phyloP scores from a whole-genome alignment of 169 alveolate species.

The Plasmodium coatneyi region DNA sequence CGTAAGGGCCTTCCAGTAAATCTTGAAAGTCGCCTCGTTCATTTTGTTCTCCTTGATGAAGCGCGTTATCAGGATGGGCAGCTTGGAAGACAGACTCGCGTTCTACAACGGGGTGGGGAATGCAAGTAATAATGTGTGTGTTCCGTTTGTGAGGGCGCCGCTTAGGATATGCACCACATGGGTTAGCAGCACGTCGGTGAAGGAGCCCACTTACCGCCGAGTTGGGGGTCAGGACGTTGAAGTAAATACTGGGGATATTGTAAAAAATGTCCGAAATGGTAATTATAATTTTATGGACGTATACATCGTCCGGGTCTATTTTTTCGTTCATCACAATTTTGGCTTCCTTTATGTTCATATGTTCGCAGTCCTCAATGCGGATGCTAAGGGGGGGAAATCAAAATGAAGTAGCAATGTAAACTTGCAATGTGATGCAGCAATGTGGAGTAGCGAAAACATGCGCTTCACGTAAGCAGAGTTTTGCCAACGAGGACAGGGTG shows the following conservation, averaged over 20 bases:
- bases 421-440: neutral
- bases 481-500: neutral
- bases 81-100: conserved; percentile 23
- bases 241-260: conserved; percentile 41
- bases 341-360: conserved; percentile 49
- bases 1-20: conserved; percentile 66
- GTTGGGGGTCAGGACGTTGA: conserved; percentile 5
- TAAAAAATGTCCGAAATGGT: conserved; percentile 41
- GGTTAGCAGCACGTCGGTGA: no score
- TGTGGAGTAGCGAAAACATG: neutral
- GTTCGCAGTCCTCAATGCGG: conserved; percentile 40
- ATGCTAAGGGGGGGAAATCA: neutral
- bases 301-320: conserved; percentile 26
- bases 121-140: neutral
- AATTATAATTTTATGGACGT: conserved; percentile 16
- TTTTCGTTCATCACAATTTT: conserved; percentile 35
- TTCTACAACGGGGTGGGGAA: neutral
- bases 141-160: no score
- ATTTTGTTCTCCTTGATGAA: conserved; percentile 72
- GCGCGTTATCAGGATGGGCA: conserved; percentile 54
- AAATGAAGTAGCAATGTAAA: neutral
- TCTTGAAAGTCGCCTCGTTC: conserved; percentile 57
- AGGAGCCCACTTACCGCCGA: conserved; percentile 10
- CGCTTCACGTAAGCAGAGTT: neutral
- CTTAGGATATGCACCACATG: no score